Evolutionary conservation across 192 early-diverging fungal genomes (phyloP), one percentile per base, ranked within the genome.

Genomic region (Entophlyctis luteolus): DNA sequence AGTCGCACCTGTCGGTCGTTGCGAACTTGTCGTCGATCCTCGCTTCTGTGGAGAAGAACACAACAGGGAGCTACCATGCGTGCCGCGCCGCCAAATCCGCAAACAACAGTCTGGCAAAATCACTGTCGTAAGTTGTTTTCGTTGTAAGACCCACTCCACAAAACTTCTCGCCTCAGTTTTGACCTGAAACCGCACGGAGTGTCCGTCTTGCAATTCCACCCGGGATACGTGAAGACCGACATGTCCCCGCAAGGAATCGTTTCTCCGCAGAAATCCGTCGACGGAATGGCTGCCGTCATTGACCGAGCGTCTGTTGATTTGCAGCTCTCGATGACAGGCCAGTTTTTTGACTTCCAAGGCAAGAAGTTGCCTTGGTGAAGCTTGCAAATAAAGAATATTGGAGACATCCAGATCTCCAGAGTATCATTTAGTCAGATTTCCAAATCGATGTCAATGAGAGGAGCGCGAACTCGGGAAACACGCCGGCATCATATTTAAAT

Each of bases 341-440:
- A 22, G 58, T 73, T 42, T 36, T 56, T 36, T 2, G 5, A 39
- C 31, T 47, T 28, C 31, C 25, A 27, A 4, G 72, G 72, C 1
- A 25, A 29, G 0, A 37, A 53, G 31, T 31, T 73, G 78, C 84
- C 38, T 76, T 70, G 66, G 85, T 77, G 62, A 88, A n/a, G n/a
- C n/a, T n/a, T n/a, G n/a, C n/a, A n/a, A n/a, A n/a, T n/a, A n/a
- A n/a, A n/a, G n/a, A n/a, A n/a, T n/a, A n/a, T n/a, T n/a, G n/a
- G n/a, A n/a, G n/a, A n/a, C n/a, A n/a, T n/a, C n/a, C n/a, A n/a
- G n/a, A n/a, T n/a, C n/a, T n/a, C n/a, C n/a, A n/a, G n/a, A n/a
- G n/a, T n/a, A n/a, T n/a, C n/a, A n/a, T n/a, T n/a, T n/a, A n/a
- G n/a, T n/a, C n/a, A n/a, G n/a, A n/a, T n/a, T n/a, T n/a, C n/a